Conservation (phyloP, 2,329 filamentous ascomycete genomes). For the Pezicula radicicola region DNA sequence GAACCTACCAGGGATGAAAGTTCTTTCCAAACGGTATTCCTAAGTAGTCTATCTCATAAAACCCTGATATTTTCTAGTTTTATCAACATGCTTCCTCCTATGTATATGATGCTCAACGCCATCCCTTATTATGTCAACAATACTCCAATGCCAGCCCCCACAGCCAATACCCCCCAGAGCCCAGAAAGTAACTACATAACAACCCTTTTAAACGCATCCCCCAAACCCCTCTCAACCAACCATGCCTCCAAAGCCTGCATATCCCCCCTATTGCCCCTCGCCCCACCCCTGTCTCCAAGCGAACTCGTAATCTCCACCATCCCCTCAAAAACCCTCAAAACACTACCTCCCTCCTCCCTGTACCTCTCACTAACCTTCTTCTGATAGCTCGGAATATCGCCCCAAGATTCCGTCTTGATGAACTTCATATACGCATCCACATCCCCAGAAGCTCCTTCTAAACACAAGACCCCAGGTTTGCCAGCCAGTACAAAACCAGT, state of each 20-base stretch:
- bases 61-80: too few relatives aligned
- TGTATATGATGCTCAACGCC: too few relatives aligned
- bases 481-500: slow-evolving; percentile 59
- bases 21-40: too few relatives aligned
- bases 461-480: slow-evolving; percentile 53
- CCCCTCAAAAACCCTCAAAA: slow-evolving; percentile 43
- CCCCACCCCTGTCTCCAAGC: slow-evolving; percentile 43
- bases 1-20: too few relatives aligned
- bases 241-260: slow-evolving; percentile 51
- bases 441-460: slow-evolving; percentile 43
- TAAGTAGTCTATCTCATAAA: too few relatives aligned
- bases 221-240: slow-evolving; percentile 41
- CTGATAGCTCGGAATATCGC: slow-evolving; percentile 58
- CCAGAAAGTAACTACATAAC: not conserved
- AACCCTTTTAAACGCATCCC: slow-evolving; percentile 41
- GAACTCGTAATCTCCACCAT: slow-evolving; percentile 56
- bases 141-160: too few relatives aligned
- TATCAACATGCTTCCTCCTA: too few relatives aligned
- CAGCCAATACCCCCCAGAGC: too few relatives aligned
- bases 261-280: slow-evolving; percentile 47
- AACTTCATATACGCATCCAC: slow-evolving; percentile 60
- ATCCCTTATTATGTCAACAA: too few relatives aligned
- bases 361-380: slow-evolving; percentile 60
- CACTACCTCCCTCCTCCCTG: slow-evolving; percentile 32
- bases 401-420: slow-evolving; percentile 62